phyloP scores from a whole-genome alignment of 2,329 filamentous ascomycete genomes.

The Stemphylium vesicarium region DNA sequence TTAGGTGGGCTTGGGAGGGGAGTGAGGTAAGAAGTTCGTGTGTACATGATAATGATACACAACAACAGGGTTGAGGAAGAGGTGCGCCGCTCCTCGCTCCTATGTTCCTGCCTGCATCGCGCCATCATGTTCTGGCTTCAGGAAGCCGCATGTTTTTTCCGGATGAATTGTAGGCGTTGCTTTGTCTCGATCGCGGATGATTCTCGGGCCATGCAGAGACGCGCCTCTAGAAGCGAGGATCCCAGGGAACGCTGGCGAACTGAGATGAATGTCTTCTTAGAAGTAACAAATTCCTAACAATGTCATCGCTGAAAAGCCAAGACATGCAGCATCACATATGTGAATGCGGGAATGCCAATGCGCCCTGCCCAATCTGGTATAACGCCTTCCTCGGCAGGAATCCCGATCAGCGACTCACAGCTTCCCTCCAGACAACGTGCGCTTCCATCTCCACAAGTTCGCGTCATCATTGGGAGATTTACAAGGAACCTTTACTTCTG shows the following conservation, averaged over 20 bases:
- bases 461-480: conserved; percentile 10
- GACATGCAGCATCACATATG: too few relatives aligned
- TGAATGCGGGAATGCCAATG: too few relatives aligned
- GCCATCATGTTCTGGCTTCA: background rate
- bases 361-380: too few relatives aligned
- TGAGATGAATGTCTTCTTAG: too few relatives aligned
- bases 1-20: background rate
- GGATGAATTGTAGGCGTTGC: too few relatives aligned
- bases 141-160: background rate
- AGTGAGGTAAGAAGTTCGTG: background rate
- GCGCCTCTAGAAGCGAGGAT: too few relatives aligned
- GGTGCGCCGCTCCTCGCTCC: too few relatives aligned
- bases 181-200: too few relatives aligned
- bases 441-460: background rate
- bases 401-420: conserved; percentile 25
- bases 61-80: background rate
- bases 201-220: too few relatives aligned
- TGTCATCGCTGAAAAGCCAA: too few relatives aligned
- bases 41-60: background rate
- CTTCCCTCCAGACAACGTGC: conserved; percentile 21
- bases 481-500: background rate
- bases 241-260: too few relatives aligned
- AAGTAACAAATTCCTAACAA: too few relatives aligned
- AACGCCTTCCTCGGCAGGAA: conserved; percentile 5
- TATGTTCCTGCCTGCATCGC: background rate